Percentiles rank a stretch among this genome's conserved stretches.
phyloP scores from a whole-genome alignment of 2,329 filamentous ascomycete genomes.

The Fusarium falciforme region DNA sequence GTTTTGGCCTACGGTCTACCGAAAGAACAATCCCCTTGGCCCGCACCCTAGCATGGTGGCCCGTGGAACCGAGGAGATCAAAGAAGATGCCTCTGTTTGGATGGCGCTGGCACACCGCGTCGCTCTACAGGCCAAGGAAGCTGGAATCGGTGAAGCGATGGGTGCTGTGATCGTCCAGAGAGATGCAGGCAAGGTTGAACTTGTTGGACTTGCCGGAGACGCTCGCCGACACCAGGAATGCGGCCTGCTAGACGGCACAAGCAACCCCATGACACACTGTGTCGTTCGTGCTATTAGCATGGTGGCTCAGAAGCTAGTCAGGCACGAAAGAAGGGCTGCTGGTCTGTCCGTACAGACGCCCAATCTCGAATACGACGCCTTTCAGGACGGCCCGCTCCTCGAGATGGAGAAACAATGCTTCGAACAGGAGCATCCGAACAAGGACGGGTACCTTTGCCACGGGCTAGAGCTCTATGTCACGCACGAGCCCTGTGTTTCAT shows the following conservation, averaged over 20 bases:
- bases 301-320: conserved; percentile 76
- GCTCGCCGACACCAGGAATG: conserved; percentile 74
- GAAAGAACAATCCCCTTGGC: conserved; percentile 87
- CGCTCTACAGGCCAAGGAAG: conserved; percentile 67
- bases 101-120: conserved; percentile 75
- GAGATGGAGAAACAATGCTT: conserved; percentile 73
- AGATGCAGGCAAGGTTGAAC: conserved; percentile 59
- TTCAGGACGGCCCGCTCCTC: conserved; percentile 77
- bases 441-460: conserved; percentile 92
- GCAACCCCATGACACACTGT: conserved; percentile 83
- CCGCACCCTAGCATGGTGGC: conserved; percentile 82
- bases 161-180: conserved; percentile 82
- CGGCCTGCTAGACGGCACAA: conserved; percentile 57
- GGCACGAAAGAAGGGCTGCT: conserved; percentile 61
- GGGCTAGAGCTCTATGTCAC: conserved; percentile 94
- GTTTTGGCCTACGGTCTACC: conserved; percentile 88
- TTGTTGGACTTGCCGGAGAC: conserved; percentile 82
- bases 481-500: conserved; percentile 96
- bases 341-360: conserved; percentile 50
- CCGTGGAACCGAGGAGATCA: conserved; percentile 76
- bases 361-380: conserved; percentile 69
- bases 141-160: conserved; percentile 74
- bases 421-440: conserved; percentile 71
- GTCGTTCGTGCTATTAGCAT: conserved; percentile 85
- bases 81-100: conserved; percentile 71